Evolutionary conservation across 192 early-diverging fungal genomes (phyloP), one percentile per base, ranked within the genome.

Genomic region (Phlyctochytrium arcticum): DNA sequence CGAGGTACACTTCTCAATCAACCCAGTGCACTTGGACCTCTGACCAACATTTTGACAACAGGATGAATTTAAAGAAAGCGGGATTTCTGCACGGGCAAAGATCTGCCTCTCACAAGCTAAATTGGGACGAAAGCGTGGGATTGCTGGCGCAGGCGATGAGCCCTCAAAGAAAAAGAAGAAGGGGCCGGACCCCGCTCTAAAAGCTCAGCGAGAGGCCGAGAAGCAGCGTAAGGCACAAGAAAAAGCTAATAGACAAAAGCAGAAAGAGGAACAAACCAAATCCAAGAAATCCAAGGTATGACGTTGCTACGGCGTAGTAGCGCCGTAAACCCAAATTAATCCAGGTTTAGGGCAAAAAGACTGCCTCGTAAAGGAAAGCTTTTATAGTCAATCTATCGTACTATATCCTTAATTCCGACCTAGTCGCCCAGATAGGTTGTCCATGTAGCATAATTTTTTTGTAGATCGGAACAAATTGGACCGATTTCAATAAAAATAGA

Each of bases 1-100:
- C 6, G 77, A 79, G 67, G 79, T 72, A 26, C 46, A 66, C 29
- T 17, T 30, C n/a, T n/a, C n/a, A n/a, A n/a, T n/a, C n/a, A n/a
- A n/a, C n/a, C n/a, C n/a, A n/a, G n/a, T n/a, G n/a, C n/a, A n/a
- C n/a, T n/a, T n/a, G n/a, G n/a, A n/a, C n/a, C n/a, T n/a, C n/a
- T n/a, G n/a, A n/a, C n/a, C n/a, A n/a, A 44, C 39, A 77, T 37
- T 19, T 31, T 3, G 70, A 68, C 3, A 15, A 34, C 34, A 57
- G 44, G 59, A 61, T 30, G 59, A 61, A 46, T 33, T 44, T 5
- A 61, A 61, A 48, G 23, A 30, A 7, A n/a, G n/a, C 5, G 9
- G 42, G 17, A 36, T 15, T 17, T 17, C 24, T 23, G 3, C 36
- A 10, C 30, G 36, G 35, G 48, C 47, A 15, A 64, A 54, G 50